Conservation (phyloP, 2,329 filamentous ascomycete genomes). For the Epichloe elymi region DNA sequence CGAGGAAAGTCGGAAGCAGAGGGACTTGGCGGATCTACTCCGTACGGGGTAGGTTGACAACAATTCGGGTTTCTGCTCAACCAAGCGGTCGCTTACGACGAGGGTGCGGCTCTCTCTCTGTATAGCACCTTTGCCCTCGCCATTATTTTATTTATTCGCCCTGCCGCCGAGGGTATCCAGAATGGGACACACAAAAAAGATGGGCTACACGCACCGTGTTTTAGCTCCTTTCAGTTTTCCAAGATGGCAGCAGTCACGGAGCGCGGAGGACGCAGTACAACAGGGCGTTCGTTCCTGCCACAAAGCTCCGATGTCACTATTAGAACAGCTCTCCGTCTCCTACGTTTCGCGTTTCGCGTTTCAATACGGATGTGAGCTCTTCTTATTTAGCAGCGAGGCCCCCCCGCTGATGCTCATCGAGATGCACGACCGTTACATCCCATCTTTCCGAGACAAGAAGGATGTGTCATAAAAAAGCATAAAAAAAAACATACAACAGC, state of each 20-base stretch:
- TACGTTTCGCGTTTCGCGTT: not conserved
- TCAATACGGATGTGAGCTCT: not conserved
- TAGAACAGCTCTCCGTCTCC: not conserved
- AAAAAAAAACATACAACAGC: too few relatives aligned
- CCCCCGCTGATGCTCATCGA: not conserved
- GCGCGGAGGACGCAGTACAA: not conserved
- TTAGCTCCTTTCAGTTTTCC: not conserved
- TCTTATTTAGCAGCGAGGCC: not conserved
- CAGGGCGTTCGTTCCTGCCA: not conserved
- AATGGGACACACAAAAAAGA: not conserved
- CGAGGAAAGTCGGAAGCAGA: not conserved
- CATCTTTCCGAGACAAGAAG: slow-evolving; percentile 1
- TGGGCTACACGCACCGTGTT: too few relatives aligned
- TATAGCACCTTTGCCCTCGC: not conserved
- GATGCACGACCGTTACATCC: not conserved
- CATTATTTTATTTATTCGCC: not conserved
- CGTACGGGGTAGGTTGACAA: not conserved
- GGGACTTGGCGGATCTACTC: not conserved
- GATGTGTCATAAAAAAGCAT: too few relatives aligned
- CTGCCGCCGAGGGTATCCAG: not conserved
- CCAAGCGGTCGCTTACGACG: not conserved
- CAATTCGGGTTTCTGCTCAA: not conserved
- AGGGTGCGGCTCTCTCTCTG: not conserved
- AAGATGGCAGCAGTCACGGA: not conserved
- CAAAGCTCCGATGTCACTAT: slow-evolving; percentile 3